phyloP scores from a whole-genome alignment of 345 rosid genomes.

The Ceriops zippeliana region DNA sequence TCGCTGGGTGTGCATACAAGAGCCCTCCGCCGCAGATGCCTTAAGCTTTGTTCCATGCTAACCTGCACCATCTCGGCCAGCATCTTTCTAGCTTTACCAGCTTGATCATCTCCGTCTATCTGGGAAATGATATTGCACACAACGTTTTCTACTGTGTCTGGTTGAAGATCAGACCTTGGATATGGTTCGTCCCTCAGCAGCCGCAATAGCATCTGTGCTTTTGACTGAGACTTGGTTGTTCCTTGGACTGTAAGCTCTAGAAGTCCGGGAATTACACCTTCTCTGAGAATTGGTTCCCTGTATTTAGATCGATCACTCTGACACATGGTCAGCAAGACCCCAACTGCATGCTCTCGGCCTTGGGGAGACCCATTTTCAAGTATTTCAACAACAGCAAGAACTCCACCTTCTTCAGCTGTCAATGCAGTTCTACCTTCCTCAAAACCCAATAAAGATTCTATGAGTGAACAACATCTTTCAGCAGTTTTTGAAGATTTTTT shows the following conservation, averaged over 20 bases:
- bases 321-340: slow-evolving; percentile 69
- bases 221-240: slow-evolving; percentile 66
- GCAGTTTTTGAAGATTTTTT: slow-evolving; percentile 80
- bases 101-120: slow-evolving; percentile 87
- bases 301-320: slow-evolving; percentile 84
- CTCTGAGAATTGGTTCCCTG: slow-evolving; percentile 83
- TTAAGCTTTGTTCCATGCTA: slow-evolving; percentile 96
- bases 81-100: slow-evolving; percentile 90
- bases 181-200: slow-evolving; percentile 68
- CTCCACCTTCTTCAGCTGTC: slow-evolving; percentile 72
- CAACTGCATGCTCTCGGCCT: slow-evolving; percentile 83
- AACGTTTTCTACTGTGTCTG: slow-evolving; percentile 82
- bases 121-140: slow-evolving; percentile 87
- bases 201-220: slow-evolving; percentile 70
- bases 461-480: slow-evolving; percentile 74
- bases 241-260: slow-evolving; percentile 98
- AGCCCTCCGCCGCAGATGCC: slow-evolving; percentile 93
- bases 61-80: slow-evolving; percentile 97
- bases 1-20: slow-evolving; percentile 65
- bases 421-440: slow-evolving; percentile 69
- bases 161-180: slow-evolving; percentile 64
- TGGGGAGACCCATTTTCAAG: slow-evolving; percentile 83
- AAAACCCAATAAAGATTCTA: slow-evolving; percentile 70
- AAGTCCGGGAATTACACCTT: slow-evolving; percentile 95
- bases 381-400: slow-evolving; percentile 76